Evolutionary conservation across 176 grass and related monocot species (phyloP).

Genomic region (Melocanna baccifera): DNA sequence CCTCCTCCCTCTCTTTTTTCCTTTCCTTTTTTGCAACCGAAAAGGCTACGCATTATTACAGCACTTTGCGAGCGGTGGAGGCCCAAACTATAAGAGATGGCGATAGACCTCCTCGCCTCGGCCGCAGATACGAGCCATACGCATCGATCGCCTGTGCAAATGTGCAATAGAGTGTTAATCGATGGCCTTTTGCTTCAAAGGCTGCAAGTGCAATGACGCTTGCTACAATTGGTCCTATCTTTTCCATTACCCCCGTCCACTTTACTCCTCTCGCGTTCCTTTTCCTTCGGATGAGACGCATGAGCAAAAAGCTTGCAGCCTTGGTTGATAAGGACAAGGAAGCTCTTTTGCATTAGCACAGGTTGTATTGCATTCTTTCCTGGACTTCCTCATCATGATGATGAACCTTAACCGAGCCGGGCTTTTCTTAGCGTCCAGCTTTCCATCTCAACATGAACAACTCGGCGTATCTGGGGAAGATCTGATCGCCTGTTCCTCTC

Average conservation of each 20-base stretch:
- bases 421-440: conserved; percentile 14
- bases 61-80: conserved; percentile 6
- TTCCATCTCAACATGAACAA: background rate
- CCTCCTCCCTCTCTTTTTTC: no score
- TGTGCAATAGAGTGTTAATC: conserved; percentile 6
- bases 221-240: background rate
- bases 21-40: background rate
- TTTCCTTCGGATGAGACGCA: conserved; percentile 11
- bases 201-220: background rate
- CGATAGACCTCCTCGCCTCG: background rate
- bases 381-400: background rate
- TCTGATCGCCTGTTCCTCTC: conserved; percentile 25
- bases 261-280: conserved; percentile 17
- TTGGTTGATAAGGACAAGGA: conserved; percentile 42
- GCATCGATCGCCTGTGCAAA: background rate
- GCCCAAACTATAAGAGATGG: background rate
- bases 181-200: background rate
- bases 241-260: background rate
- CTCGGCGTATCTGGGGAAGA: background rate
- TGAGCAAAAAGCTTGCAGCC: conserved; percentile 16
- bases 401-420: background rate
- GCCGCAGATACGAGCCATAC: background rate
- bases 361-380: background rate
- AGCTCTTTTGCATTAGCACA: conserved; percentile 27
- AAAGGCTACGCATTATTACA: conserved; percentile 25